Percentiles rank a stretch among this genome's conserved stretches.
These are phyloP conservation scores for Vanderwaltozyma tropicalis DNA, from an alignment of 805 yeast genomes.

Conservation along the genomic window DNA sequence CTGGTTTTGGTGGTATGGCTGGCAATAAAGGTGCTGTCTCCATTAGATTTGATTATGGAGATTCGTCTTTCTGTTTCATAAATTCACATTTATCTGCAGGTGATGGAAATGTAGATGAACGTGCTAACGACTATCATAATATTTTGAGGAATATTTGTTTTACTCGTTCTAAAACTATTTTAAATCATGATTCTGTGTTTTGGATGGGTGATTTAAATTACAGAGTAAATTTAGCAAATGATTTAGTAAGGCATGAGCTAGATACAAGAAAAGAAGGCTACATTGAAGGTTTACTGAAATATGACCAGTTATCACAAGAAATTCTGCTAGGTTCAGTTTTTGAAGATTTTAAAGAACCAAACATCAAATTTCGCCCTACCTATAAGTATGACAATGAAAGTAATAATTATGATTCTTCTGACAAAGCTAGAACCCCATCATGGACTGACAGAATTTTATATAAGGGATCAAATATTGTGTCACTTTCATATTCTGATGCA, in stretches of 20 bases:
- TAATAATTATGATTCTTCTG: constrained; percentile 71
- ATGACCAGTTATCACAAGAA: constrained; percentile 73
- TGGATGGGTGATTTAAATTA: constrained; percentile 97
- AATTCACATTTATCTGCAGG: constrained; percentile 97
- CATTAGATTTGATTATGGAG: constrained; percentile 72
- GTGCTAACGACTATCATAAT: constrained; percentile 73
- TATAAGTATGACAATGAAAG: constrained; percentile 88
- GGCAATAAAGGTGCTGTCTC: constrained; percentile 97
- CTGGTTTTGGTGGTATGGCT: constrained; percentile 93
- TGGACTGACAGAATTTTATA: constrained; percentile 90
- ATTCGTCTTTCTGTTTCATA: constrained; percentile 70
- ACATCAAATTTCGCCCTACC: constrained; percentile 75
- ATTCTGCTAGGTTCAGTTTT: constrained; percentile 64
- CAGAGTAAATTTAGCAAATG: constrained; percentile 61
- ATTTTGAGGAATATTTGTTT: constrained; percentile 69
- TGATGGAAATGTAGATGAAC: constrained; percentile 61
- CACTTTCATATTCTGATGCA: constrained; percentile 57
- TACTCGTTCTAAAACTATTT: constrained; percentile 61
- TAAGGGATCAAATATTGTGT: constrained; percentile 46
- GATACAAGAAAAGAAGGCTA: constrained; percentile 32
- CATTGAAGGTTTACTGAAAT: constrained; percentile 40
- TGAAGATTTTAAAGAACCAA: constrained; percentile 64
- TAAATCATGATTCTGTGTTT: constrained; percentile 74
- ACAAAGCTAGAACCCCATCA: constrained; percentile 85
- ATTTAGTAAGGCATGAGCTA: constrained; percentile 53